These are phyloP conservation scores for Fusarium sp. DNA, from an alignment of 2,329 filamentous ascomycete species.

Conservation along the genomic window DNA sequence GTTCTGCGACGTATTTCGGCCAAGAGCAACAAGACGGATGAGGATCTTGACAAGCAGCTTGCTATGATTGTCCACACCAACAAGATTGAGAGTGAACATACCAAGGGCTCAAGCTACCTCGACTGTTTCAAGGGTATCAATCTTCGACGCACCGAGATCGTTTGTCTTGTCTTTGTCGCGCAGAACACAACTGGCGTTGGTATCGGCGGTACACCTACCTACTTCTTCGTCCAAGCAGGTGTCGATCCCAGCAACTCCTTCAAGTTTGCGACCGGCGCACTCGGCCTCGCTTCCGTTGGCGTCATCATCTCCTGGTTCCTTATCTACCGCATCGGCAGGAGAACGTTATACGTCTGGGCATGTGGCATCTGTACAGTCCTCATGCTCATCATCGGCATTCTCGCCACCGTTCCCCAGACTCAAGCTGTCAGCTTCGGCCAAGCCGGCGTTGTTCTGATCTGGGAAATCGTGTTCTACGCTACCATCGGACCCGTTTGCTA, in stretches of 20 bases:
- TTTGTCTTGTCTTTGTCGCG: constrained; percentile 53
- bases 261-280: constrained; percentile 53
- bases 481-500: constrained; percentile 57
- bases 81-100: constrained; percentile 54
- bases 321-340: constrained; percentile 51
- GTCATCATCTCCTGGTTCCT: constrained; percentile 55
- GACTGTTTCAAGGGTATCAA: constrained; percentile 62
- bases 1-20: constrained; percentile 50
- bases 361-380: constrained; percentile 54
- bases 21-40: constrained; percentile 47
- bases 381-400: constrained; percentile 53
- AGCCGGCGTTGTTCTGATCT: constrained; percentile 54
- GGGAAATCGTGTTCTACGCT: constrained; percentile 56
- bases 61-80: constrained; percentile 75
- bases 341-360: constrained; percentile 54
- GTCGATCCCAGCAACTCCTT: constrained; percentile 52
- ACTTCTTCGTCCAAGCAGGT: constrained; percentile 59
- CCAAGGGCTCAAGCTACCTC: constrained; percentile 52
- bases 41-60: constrained; percentile 51
- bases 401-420: constrained; percentile 39
- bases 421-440: constrained; percentile 48
- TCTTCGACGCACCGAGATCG: constrained; percentile 58
- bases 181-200: constrained; percentile 54
- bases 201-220: constrained; percentile 57
- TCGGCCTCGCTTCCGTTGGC: constrained; percentile 55